These are phyloP conservation scores for Cucumis cinereus DNA, from an alignment of 306 rosid species.

Conservation along the genomic window DNA sequence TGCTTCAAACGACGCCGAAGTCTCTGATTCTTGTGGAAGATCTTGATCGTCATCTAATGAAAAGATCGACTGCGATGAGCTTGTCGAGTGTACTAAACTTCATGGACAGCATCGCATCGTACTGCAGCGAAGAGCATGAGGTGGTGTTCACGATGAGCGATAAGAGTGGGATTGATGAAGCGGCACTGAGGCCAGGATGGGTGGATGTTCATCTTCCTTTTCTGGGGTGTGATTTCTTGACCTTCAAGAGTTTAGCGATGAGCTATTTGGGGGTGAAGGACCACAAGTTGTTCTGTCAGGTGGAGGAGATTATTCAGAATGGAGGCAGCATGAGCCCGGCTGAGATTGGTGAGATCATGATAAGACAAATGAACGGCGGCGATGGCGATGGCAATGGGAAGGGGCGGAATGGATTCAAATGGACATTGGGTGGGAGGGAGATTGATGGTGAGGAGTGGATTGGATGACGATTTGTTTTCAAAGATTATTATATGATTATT, in stretches of 20 bases:
- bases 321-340: slow-evolving; percentile 71
- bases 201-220: slow-evolving; percentile 73
- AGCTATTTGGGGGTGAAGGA: slow-evolving; percentile 75
- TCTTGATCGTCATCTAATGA: slow-evolving; percentile 42
- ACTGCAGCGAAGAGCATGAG: slow-evolving; percentile 71
- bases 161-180: slow-evolving; percentile 41
- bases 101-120: slow-evolving; percentile 73
- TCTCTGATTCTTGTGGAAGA: slow-evolving; percentile 76
- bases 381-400: slow-evolving; percentile 12
- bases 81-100: slow-evolving; percentile 55
- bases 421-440: neutral
- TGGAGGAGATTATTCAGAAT: slow-evolving; percentile 62
- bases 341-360: slow-evolving; percentile 78
- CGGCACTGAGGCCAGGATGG: slow-evolving; percentile 70
- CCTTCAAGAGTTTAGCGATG: slow-evolving; percentile 55
- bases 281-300: slow-evolving; percentile 78
- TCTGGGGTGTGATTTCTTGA: slow-evolving; percentile 70
- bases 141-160: slow-evolving; percentile 66
- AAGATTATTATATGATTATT: too few species aligned
- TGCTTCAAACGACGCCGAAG: slow-evolving; percentile 52
- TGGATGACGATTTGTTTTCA: slow-evolving; percentile 25
- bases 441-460: slow-evolving; percentile 13
- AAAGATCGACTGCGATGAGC: slow-evolving; percentile 17
- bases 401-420: slow-evolving; percentile 38
- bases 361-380: slow-evolving; percentile 37